Percentiles rank a stretch among this genome's conserved stretches.
These are phyloP conservation scores for Fusarium nelsonii DNA, from an alignment of 2,329 filamentous ascomycete genomes.

Conservation along the genomic window DNA sequence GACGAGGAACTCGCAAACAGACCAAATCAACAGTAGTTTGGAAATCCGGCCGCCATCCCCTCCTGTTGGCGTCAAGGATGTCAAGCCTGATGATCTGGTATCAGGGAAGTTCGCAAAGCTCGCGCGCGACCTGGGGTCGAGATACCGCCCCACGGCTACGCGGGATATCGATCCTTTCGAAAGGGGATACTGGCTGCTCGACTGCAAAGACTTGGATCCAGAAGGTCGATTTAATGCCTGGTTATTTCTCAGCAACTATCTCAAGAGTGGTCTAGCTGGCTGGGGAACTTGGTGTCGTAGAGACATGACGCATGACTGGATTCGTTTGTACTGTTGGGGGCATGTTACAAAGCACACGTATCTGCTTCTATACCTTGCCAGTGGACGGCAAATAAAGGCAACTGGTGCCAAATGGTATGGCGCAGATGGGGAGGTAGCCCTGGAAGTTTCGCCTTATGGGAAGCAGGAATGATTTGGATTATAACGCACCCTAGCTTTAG, in stretches of 20 bases:
- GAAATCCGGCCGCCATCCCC: slow-evolving; percentile 69
- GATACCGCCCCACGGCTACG: slow-evolving; percentile 63
- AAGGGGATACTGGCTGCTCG: slow-evolving; percentile 81
- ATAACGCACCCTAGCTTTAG: not conserved
- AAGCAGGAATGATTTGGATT: slow-evolving; percentile 22
- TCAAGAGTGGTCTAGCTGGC: slow-evolving; percentile 70
- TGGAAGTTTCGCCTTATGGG: slow-evolving; percentile 53
- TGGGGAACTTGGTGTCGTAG: slow-evolving; percentile 75
- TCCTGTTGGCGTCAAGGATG: slow-evolving; percentile 58
- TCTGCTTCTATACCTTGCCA: slow-evolving; percentile 79
- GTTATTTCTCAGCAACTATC: slow-evolving; percentile 70
- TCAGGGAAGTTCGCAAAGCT: slow-evolving; percentile 66
- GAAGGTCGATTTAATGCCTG: slow-evolving; percentile 67
- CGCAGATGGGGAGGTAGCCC: slow-evolving; percentile 66
- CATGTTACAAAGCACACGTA: slow-evolving; percentile 79
- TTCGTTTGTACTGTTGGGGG: slow-evolving; percentile 84
- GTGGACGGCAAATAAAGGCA: slow-evolving; percentile 69
- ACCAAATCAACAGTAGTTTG: slow-evolving; percentile 51
- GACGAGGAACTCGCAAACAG: slow-evolving; percentile 25
- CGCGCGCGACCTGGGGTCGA: slow-evolving; percentile 63
- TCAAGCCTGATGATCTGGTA: slow-evolving; percentile 65
- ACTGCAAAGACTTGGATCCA: slow-evolving; percentile 66
- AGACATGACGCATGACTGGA: slow-evolving; percentile 53
- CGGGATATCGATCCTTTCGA: slow-evolving; percentile 67
- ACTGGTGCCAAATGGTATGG: slow-evolving; percentile 76